Evolutionary conservation across 1,284 basidiomycete species (phyloP).

Genomic region (Sanguinoderma infundibulare): DNA sequence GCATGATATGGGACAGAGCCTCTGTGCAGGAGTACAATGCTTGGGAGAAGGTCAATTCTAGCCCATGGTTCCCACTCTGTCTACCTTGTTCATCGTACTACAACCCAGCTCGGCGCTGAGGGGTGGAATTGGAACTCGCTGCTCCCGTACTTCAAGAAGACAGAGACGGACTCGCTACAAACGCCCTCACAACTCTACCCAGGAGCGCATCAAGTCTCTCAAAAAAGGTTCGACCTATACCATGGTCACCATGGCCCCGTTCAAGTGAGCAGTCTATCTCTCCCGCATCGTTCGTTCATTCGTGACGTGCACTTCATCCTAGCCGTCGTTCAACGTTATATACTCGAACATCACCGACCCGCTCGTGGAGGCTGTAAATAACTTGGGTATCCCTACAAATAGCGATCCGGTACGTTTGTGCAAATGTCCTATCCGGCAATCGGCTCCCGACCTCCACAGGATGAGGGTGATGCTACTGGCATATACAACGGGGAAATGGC

Average conservation of each 20-base stretch:
- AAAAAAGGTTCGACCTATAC: conserved; percentile 6
- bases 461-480: conserved; percentile 28
- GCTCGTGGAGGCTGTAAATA: conserved; percentile 24
- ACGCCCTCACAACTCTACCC: conserved; percentile 8
- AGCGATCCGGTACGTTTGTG: conserved; percentile 25
- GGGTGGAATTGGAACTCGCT: conserved; percentile 22
- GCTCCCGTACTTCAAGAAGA: conserved; percentile 26
- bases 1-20: conserved; percentile 24
- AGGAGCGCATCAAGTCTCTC: neutral
- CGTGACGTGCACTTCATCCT: neutral
- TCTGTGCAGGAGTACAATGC: conserved; percentile 24
- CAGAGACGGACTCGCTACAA: conserved; percentile 8
- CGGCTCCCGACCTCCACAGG: no score
- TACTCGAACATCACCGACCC: conserved; percentile 25
- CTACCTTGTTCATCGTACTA: neutral
- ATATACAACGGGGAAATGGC: conserved; percentile 26
- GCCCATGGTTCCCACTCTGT: neutral
- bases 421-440: no score
- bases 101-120: conserved; percentile 6
- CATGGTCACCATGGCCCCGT: conserved; percentile 18
- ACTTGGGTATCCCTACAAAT: conserved; percentile 27
- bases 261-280: conserved; percentile 9
- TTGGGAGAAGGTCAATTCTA: conserved; percentile 11
- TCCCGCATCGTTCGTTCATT: neutral
- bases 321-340: conserved; percentile 27